A percentile compares a stretch with the other conserved stretches of the same genome.
These are phyloP conservation scores for Colletotrichum somersetense DNA, from an alignment of 2,329 filamentous ascomycete genomes.

Conservation along the genomic window DNA sequence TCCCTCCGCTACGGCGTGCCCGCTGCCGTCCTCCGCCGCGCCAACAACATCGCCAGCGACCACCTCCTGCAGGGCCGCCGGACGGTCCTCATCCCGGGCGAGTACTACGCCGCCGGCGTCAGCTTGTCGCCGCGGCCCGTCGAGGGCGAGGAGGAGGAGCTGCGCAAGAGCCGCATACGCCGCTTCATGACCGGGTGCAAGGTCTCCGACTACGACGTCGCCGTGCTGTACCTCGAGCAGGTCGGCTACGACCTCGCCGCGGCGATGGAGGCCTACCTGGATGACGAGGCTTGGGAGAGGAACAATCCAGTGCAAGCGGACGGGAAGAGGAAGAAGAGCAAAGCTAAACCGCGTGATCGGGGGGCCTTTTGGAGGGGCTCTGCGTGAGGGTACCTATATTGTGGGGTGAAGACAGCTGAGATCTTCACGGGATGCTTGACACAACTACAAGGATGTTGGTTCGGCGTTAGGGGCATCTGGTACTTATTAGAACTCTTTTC, in stretches of 20 bases:
- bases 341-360: slow-evolving; percentile 44
- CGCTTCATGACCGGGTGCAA: slow-evolving; percentile 86
- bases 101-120: slow-evolving; percentile 75
- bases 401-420: background rate
- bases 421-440: background rate
- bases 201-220: slow-evolving; percentile 81
- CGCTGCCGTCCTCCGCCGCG: slow-evolving; percentile 68
- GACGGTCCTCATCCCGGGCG: slow-evolving; percentile 78
- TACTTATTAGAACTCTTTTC: slow-evolving; percentile 37
- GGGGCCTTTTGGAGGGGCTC: slow-evolving; percentile 51
- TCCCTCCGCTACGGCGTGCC: slow-evolving; percentile 80
- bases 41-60: slow-evolving; percentile 79
- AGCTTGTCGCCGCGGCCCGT: slow-evolving; percentile 77
- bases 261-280: slow-evolving; percentile 74
- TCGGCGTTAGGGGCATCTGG: slow-evolving; percentile 22
- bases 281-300: slow-evolving; percentile 82
- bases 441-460: background rate
- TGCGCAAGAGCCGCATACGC: slow-evolving; percentile 76
- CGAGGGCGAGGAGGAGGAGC: slow-evolving; percentile 81
- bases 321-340: slow-evolving; percentile 50
- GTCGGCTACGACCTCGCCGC: slow-evolving; percentile 73
- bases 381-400: slow-evolving; percentile 11
- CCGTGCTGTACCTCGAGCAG: slow-evolving; percentile 80
- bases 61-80: slow-evolving; percentile 77
- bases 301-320: slow-evolving; percentile 68